Conservation (phyloP, 345 rosid genomes). For the Eucalyptus shirleyi region DNA sequence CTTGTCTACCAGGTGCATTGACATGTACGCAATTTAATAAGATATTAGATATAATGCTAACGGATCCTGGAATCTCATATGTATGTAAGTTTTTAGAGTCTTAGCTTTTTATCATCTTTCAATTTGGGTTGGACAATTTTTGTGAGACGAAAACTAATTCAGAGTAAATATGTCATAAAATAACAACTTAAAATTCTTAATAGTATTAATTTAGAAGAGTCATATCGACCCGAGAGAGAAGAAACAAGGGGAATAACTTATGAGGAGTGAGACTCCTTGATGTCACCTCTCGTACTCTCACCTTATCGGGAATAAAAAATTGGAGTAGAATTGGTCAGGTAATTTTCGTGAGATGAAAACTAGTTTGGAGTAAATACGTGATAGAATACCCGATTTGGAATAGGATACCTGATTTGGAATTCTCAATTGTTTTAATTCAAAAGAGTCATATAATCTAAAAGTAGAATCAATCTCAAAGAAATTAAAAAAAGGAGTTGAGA, state of each 20-base stretch:
- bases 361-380: neutral
- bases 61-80: fast-evolving
- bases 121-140: fast-evolving
- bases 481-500: neutral
- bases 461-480: neutral
- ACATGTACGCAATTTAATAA: neutral
- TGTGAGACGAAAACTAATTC: neutral
- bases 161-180: fast-evolving
- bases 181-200: neutral
- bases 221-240: too few relatives aligned
- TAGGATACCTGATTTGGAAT: neutral
- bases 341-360: neutral
- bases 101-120: neutral
- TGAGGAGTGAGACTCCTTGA: fast-evolving
- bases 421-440: neutral
- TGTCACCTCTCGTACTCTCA: fast-evolving
- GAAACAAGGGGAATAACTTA: fast-evolving
- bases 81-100: neutral
- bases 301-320: too few relatives aligned
- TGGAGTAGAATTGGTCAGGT: fast-evolving
- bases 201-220: neutral
- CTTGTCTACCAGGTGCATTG: fast-evolving
- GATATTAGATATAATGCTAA: neutral
- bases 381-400: too few relatives aligned
- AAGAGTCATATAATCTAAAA: neutral